These are phyloP conservation scores for Stagonosporopsis tanaceti DNA, from an alignment of 2,329 filamentous ascomycete species.

Conservation along the genomic window DNA sequence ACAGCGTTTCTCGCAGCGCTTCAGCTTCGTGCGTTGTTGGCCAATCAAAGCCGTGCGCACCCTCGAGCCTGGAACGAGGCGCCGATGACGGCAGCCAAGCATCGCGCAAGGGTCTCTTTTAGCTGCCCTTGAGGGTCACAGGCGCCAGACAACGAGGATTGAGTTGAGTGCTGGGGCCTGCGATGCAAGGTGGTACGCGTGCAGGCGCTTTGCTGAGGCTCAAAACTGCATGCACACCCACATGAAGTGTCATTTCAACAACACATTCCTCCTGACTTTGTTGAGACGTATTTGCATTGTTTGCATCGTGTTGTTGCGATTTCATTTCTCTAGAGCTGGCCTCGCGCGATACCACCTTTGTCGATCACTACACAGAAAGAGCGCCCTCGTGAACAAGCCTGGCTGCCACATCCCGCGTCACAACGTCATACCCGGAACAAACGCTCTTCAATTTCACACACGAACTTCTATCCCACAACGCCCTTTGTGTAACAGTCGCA, in stretches of 20 bases:
- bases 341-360: conserved; percentile 25
- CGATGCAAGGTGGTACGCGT: conserved; percentile 18
- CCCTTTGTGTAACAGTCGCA: conserved; percentile 11
- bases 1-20: conserved; percentile 10
- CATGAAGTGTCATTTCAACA: neutral
- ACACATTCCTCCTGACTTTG: neutral
- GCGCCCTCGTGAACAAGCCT: conserved; percentile 26
- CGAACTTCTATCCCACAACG: conserved; percentile 2
- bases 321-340: conserved; percentile 5
- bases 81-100: conserved; percentile 43
- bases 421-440: conserved; percentile 31
- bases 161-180: neutral
- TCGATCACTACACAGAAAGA: conserved; percentile 39
- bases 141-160: conserved; percentile 24
- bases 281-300: conserved; percentile 20
- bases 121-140: conserved; percentile 19
- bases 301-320: neutral
- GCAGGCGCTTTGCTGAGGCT: conserved; percentile 11
- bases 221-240: conserved; percentile 3
- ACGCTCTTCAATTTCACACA: conserved; percentile 11
- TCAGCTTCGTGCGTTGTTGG: conserved; percentile 17
- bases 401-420: conserved; percentile 28
- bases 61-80: conserved; percentile 22
- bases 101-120: conserved; percentile 30
- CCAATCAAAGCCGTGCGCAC: conserved; percentile 35